A percentile compares a stretch with the other conserved stretches of the same genome.
phyloP scores from a whole-genome alignment of 768 basidiomycete genomes.

The Mycena leptocephala region DNA sequence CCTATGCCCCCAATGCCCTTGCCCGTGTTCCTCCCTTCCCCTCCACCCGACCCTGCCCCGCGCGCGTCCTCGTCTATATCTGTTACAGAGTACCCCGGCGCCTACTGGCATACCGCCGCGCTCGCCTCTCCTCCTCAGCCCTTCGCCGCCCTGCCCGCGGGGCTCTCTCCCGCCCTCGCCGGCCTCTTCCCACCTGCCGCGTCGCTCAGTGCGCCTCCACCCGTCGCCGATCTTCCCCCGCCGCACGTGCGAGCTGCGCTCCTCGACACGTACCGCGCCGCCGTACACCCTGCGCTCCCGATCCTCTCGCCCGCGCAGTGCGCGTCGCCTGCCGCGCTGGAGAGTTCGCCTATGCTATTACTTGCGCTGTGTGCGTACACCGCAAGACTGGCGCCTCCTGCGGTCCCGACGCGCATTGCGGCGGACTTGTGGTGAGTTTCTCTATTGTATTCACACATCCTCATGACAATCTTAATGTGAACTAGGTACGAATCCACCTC shows the following conservation, averaged over 20 bases:
- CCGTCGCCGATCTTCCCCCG: slow-evolving; percentile 44
- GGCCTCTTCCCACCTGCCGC: slow-evolving; percentile 10
- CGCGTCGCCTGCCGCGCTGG: slow-evolving; percentile 15
- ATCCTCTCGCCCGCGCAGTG: slow-evolving; percentile 36
- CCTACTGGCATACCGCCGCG: slow-evolving; percentile 28
- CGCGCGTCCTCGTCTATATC: background rate
- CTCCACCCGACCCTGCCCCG: slow-evolving; percentile 31
- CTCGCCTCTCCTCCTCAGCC: slow-evolving; percentile 9
- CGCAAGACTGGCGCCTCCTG: slow-evolving; percentile 35
- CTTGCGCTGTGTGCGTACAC: slow-evolving; percentile 49
- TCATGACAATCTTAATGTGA: background rate
- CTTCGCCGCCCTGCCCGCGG: background rate
- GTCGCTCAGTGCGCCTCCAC: slow-evolving; percentile 12
- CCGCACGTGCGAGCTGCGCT: slow-evolving; percentile 42
- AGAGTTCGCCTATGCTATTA: slow-evolving; percentile 39
- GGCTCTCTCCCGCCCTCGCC: slow-evolving; percentile 26
- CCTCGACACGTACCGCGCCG: slow-evolving; percentile 43
- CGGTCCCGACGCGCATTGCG: slow-evolving; percentile 38
- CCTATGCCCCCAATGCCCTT: slow-evolving; percentile 22
- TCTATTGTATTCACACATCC: no score
- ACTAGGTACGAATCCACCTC: slow-evolving; percentile 24
- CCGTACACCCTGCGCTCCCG: slow-evolving; percentile 45
- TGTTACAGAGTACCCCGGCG: slow-evolving; percentile 3
- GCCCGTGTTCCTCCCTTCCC: background rate
- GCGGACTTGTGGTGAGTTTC: slow-evolving; percentile 49